Evolutionary conservation across 331 rosid genomes (phyloP).

Genomic region (Pyrus hybrid): DNA sequence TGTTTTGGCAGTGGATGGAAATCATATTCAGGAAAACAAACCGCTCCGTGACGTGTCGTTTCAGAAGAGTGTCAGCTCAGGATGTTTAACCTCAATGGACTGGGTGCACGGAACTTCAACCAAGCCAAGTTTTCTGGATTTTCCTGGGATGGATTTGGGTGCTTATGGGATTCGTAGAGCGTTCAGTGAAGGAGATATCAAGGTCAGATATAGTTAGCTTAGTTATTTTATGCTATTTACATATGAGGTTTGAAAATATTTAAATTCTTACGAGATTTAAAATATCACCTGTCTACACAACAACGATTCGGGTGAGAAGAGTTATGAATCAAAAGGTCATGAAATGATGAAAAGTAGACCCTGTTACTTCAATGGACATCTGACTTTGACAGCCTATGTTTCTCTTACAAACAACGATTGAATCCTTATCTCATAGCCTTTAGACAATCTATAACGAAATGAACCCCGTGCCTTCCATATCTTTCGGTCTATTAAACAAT

Average conservation of each 20-base stretch:
- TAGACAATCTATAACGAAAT: neutral
- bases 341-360: neutral
- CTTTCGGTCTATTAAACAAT: neutral
- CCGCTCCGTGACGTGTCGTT: constrained; percentile 34
- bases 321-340: neutral
- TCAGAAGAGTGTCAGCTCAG: constrained; percentile 66
- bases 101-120: constrained; percentile 59
- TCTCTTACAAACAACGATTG: neutral
- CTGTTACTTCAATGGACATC: neutral
- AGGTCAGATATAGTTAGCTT: constrained; percentile 45
- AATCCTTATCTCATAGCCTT: neutral
- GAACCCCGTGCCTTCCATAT: neutral
- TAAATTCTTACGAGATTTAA: neutral
- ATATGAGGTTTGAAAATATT: neutral
- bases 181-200: constrained; percentile 89
- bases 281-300: neutral
- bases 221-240: neutral
- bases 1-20: constrained; percentile 34
- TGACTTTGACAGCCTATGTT: too few species aligned
- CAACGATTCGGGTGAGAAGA: neutral
- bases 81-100: constrained; percentile 66
- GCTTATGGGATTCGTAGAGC: constrained; percentile 82
- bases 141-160: constrained; percentile 57
- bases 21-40: constrained; percentile 48
- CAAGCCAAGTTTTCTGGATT: constrained; percentile 62